Percentiles rank a stretch among this genome's conserved stretches.
phyloP scores from a whole-genome alignment of 1,284 basidiomycete genomes.

The Cerioporus squamosus region DNA sequence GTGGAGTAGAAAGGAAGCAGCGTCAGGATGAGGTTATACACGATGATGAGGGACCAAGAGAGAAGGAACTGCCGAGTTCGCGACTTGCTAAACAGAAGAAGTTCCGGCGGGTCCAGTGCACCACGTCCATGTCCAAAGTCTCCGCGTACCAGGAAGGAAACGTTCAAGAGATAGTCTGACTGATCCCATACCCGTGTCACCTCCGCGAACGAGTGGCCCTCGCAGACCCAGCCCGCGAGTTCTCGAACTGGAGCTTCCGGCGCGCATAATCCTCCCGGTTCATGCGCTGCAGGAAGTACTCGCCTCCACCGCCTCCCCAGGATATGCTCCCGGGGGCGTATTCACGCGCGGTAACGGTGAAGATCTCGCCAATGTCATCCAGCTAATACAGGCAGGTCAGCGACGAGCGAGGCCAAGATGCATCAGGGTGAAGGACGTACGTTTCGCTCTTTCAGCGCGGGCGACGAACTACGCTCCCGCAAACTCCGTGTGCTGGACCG shows the following conservation, averaged over 20 bases:
- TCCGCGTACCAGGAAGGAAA: not conserved
- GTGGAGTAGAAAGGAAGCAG: no score
- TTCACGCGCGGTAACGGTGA: slow-evolving; percentile 67
- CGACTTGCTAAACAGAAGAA: not conserved
- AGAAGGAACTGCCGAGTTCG: not conserved
- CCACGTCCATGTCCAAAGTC: not conserved
- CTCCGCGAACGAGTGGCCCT: slow-evolving; percentile 29
- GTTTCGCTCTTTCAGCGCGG: slow-evolving; percentile 41
- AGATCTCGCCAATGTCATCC: slow-evolving; percentile 77
- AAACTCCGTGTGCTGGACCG: slow-evolving; percentile 71
- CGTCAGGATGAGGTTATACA: no score
- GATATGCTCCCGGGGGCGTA: slow-evolving; percentile 76
- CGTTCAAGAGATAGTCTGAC: not conserved
- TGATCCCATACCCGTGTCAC: slow-evolving; percentile 9
- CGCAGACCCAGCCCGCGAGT: slow-evolving; percentile 22
- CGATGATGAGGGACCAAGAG: not conserved
- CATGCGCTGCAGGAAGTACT: slow-evolving; percentile 75
- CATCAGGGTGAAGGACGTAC: slow-evolving; percentile 46
- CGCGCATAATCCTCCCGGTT: slow-evolving; percentile 70
- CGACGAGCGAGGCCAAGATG: no score
- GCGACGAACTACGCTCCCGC: slow-evolving; percentile 24
- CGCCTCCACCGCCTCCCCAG: slow-evolving; percentile 71
- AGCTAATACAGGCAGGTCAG: slow-evolving; percentile 43
- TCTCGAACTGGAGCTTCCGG: slow-evolving; percentile 37
- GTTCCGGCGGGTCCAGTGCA: not conserved